Evolutionary conservation across 805 yeast species (phyloP), one percentile per base, ranked within the genome.

Genomic region (Yarrowia sp.): DNA sequence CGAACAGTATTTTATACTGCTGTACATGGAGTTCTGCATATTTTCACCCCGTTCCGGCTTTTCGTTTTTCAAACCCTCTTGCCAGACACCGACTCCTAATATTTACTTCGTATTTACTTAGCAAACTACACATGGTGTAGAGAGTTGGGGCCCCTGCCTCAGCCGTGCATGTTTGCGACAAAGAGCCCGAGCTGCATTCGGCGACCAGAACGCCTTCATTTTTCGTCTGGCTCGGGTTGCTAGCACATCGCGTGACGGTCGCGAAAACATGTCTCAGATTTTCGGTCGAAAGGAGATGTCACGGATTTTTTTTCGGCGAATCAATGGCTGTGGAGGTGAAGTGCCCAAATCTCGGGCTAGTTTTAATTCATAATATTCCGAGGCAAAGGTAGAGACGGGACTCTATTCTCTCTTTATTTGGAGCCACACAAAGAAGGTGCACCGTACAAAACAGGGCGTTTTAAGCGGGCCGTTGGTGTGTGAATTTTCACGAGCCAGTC

Each of bases 141-240:
- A 50, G 42, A 36, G 56, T 34, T 14, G 33, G 14, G 56, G 56
- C 56, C 56, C 55, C 55, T 46, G 52, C 52, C 52, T 46, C 52
- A n/a, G 8, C 20, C 7, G 38, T 52, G 56, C 56, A 52, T 52
- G 30, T n/a, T 24, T 12, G 14, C n/a, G 30, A 52, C 44, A 40
- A 40, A 40, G 44, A 40, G 30, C 30, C 3, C 3, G 30, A 4
- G 30, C 30, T 24, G 30, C 30, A 24, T 24, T 24, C 30, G 30
- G 30, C 30, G 30, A 24, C 7, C 30, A 24, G 30, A 24, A 24
- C 30, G 30, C 30, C 38, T 36, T 36, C 10, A 36, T 36, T 36
- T 36, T 36, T 36, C 13, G 38, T 12, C 38, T 6, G 30, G 30
- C 30, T 24, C 30, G 30, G 30, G 30, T 5, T 7, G 30, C 30